Conservation (phyloP, 441 rosid species). For the Erodium chrysanthum region DNA sequence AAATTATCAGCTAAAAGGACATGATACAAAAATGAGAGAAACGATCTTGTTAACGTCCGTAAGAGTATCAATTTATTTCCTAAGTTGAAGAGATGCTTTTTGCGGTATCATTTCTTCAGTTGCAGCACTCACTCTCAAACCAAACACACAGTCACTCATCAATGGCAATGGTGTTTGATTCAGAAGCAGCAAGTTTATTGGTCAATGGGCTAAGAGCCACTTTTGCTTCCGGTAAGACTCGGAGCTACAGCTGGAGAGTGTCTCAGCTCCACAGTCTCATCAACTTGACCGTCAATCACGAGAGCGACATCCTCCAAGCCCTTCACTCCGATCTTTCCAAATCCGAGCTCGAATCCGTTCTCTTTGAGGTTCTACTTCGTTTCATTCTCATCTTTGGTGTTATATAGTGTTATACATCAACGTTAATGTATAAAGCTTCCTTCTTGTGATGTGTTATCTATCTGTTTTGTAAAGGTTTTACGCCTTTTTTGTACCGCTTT, state of each 20-base stretch:
- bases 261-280: slow-evolving; percentile 40
- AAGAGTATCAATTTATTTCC: no score
- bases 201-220: slow-evolving; percentile 31
- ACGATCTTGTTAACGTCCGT: no score
- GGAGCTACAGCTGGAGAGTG: slow-evolving; percentile 50
- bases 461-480: no score
- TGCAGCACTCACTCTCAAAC: no score
- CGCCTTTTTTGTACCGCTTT: no score
- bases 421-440: no score
- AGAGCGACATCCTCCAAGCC: slow-evolving; percentile 44
- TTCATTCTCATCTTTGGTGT: neutral
- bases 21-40: no score
- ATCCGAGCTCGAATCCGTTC: slow-evolving; percentile 46
- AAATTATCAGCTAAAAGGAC: no score
- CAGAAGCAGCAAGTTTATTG: slow-evolving; percentile 32
- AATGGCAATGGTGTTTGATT: slow-evolving; percentile 27
- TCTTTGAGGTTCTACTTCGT: slow-evolving; percentile 45
- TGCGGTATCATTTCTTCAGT: no score
- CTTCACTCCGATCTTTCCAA: slow-evolving; percentile 53
- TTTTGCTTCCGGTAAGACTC: slow-evolving; percentile 39
- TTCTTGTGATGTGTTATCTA: no score
- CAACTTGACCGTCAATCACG: slow-evolving; percentile 40
- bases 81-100: no score
- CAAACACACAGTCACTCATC: no score
- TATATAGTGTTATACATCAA: neutral